Percentiles rank a stretch among this genome's conserved stretches.
Evolutionary conservation across 495 filamentous ascomycete species (phyloP).

Genomic region (Talaromyces liani): DNA sequence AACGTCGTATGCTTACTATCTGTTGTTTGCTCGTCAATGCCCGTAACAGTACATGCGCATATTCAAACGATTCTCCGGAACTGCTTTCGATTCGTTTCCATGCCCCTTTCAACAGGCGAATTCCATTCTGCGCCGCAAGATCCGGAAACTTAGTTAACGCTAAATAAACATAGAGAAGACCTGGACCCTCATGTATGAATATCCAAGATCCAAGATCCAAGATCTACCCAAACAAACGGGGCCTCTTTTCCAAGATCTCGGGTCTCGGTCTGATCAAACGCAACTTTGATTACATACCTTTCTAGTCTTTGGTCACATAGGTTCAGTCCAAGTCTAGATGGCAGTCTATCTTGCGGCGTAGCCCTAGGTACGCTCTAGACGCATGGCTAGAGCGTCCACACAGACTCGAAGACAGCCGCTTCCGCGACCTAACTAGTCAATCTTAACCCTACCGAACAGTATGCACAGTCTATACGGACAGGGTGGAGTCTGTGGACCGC

Average conservation of each 20-base stretch:
- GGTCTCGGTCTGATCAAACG: background rate
- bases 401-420: background rate
- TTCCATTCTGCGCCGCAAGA: background rate
- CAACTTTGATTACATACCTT: background rate
- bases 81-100: background rate
- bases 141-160: background rate
- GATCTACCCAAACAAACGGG: background rate
- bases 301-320: background rate
- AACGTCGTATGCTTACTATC: background rate
- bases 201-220: background rate
- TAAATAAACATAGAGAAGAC: background rate
- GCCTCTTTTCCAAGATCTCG: background rate
- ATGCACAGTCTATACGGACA: background rate
- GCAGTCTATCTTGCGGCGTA: background rate
- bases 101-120: background rate
- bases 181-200: background rate
- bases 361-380: background rate
- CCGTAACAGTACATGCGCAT: background rate
- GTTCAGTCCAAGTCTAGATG: background rate
- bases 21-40: background rate
- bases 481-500: background rate
- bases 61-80: background rate
- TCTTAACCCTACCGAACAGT: background rate
- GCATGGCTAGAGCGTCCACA: background rate
- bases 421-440: background rate